A percentile compares a stretch with the other conserved stretches of the same genome.
These are phyloP conservation scores for Talaromyces wortmannii DNA, from an alignment of 495 filamentous ascomycete genomes.

Conservation along the genomic window DNA sequence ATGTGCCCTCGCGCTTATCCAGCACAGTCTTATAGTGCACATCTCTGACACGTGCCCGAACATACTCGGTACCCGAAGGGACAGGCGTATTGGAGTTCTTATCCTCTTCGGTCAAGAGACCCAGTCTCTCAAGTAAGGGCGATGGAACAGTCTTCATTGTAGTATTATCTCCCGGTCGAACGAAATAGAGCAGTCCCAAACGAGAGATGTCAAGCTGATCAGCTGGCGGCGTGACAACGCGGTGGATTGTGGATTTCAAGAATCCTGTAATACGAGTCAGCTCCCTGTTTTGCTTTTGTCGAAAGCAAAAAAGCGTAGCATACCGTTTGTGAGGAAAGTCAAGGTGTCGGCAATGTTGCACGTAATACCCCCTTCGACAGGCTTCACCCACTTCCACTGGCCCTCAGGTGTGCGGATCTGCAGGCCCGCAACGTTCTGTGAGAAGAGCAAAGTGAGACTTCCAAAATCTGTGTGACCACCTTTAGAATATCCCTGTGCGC, in stretches of 20 bases:
- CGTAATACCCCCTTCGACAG: slow-evolving; percentile 27
- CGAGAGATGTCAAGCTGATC: slow-evolving; percentile 40
- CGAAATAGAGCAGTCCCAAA: slow-evolving; percentile 42
- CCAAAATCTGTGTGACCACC: slow-evolving; percentile 49
- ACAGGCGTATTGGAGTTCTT: slow-evolving; percentile 14
- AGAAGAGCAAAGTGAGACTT: slow-evolving; percentile 44
- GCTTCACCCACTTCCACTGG: slow-evolving; percentile 21
- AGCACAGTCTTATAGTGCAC: slow-evolving; percentile 31
- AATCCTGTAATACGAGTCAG: slow-evolving; percentile 16
- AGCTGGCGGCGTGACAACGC: slow-evolving; percentile 37
- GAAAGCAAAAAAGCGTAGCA: not conserved
- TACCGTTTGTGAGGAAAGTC: slow-evolving; percentile 26
- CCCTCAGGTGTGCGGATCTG: slow-evolving; percentile 26
- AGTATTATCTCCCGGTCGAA: slow-evolving; percentile 31
- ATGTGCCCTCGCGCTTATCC: slow-evolving; percentile 26
- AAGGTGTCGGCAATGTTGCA: slow-evolving; percentile 44
- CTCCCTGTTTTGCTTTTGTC: no score
- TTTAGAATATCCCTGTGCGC: slow-evolving; percentile 28
- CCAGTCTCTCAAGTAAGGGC: slow-evolving; percentile 38
- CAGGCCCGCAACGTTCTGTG: slow-evolving; percentile 47
- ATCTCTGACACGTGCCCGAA: slow-evolving; percentile 37
- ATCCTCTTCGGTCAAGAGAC: slow-evolving; percentile 27
- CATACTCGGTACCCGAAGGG: slow-evolving; percentile 36
- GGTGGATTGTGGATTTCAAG: slow-evolving; percentile 40
- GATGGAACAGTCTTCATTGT: slow-evolving; percentile 32